Conservation (phyloP, 805 yeast genomes). For the Nakazawaea siamensis region DNA sequence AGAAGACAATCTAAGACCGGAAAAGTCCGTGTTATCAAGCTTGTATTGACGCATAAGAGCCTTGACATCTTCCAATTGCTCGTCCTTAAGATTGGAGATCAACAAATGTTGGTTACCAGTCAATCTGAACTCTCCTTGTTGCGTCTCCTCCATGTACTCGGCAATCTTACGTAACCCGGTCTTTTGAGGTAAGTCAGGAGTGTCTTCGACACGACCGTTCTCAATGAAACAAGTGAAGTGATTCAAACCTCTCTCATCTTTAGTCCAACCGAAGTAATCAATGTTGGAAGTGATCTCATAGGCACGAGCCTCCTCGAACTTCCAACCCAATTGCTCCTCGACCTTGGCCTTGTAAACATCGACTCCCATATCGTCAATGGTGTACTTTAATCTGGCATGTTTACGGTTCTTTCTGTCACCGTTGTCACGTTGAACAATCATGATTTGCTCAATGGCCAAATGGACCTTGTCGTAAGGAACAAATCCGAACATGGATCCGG, state of each 20-base stretch:
- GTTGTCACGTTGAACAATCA: slow-evolving; percentile 88
- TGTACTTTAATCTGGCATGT: slow-evolving; percentile 95
- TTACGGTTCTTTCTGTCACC: slow-evolving; percentile 96
- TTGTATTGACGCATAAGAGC: slow-evolving; percentile 60
- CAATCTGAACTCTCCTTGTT: slow-evolving; percentile 81
- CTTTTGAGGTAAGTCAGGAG: slow-evolving; percentile 84
- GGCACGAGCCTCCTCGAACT: slow-evolving; percentile 61
- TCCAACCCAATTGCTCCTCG: slow-evolving; percentile 75
- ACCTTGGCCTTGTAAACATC: slow-evolving; percentile 73
- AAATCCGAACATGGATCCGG: slow-evolving; percentile 83
- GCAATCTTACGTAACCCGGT: slow-evolving; percentile 80
- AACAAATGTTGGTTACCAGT: slow-evolving; percentile 95
- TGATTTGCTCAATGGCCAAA: slow-evolving; percentile 79
- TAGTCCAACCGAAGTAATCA: slow-evolving; percentile 91
- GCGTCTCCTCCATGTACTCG: slow-evolving; percentile 44
- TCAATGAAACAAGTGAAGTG: slow-evolving; percentile 94
- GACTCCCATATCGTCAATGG: slow-evolving; percentile 89
- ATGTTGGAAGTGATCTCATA: slow-evolving; percentile 80
- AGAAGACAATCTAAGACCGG: slow-evolving; percentile 81
- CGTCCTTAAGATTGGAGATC: slow-evolving; percentile 64
- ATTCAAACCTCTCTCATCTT: slow-evolving; percentile 74
- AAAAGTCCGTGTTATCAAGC: slow-evolving; percentile 74
- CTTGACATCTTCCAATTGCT: slow-evolving; percentile 56
- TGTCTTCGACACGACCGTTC: slow-evolving; percentile 93
- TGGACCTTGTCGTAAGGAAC: slow-evolving; percentile 60